A percentile compares a stretch with the other conserved stretches of the same genome.
phyloP scores from a whole-genome alignment of 805 yeast genomes.

The Cyberlindnera mississippiensis region DNA sequence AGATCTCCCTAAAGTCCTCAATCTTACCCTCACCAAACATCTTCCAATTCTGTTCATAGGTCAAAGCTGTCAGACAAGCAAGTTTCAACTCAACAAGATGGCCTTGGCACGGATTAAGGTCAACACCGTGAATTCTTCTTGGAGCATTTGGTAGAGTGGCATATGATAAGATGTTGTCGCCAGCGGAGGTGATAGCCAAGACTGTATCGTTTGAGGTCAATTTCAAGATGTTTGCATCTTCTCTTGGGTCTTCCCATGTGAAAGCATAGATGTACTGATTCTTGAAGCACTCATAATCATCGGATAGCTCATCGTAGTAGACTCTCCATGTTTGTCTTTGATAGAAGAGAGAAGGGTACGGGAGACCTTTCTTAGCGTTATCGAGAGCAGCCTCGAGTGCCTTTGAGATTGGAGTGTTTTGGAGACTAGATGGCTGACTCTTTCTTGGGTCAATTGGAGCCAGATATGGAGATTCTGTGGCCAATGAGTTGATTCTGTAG shows the following conservation, averaged over 20 bases:
- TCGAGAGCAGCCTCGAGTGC: conserved; percentile 74
- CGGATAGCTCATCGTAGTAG: conserved; percentile 68
- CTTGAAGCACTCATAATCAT: conserved; percentile 65
- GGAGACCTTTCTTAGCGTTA: conserved; percentile 60
- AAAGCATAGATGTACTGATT: conserved; percentile 82
- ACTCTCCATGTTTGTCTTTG: conserved; percentile 77
- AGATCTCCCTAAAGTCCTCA: conserved; percentile 46
- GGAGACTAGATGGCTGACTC: conserved; percentile 10
- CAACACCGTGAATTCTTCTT: conserved; percentile 76
- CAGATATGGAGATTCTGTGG: conserved; percentile 78
- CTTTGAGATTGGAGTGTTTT: conserved; percentile 46
- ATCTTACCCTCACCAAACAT: conserved; percentile 74
- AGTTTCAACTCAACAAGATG: conserved; percentile 76
- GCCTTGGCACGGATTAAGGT: conserved; percentile 78
- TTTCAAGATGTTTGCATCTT: conserved; percentile 64
- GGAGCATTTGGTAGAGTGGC: conserved; percentile 71
- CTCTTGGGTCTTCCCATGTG: conserved; percentile 90
- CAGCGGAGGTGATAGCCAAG: conserved; percentile 82
- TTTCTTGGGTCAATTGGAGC: conserved; percentile 46
- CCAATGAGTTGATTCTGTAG: conserved; percentile 60
- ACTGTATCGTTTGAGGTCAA: conserved; percentile 64
- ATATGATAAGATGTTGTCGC: conserved; percentile 74
- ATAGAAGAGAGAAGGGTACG: conserved; percentile 77
- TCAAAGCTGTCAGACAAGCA: conserved; percentile 59
- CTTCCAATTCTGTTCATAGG: conserved; percentile 62